phyloP scores from a whole-genome alignment of 129 eudicot species.

The Flaveria sonorensis region DNA sequence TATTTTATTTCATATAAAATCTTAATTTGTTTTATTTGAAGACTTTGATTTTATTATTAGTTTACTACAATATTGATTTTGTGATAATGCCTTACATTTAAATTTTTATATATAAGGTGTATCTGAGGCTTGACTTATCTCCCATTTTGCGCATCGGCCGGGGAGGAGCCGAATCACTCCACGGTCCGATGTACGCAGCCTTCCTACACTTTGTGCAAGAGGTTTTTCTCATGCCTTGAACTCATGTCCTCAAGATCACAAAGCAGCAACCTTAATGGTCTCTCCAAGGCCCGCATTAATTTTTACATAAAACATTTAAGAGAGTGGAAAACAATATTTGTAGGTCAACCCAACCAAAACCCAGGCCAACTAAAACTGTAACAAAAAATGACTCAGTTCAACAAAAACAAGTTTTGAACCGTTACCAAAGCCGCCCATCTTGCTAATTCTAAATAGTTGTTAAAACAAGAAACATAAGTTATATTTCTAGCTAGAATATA shows the following conservation, averaged over 20 bases:
- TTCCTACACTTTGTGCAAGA: too few relatives aligned
- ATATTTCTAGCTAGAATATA: neutral
- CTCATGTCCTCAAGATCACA: too few relatives aligned
- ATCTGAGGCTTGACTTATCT: too few relatives aligned
- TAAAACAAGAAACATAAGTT: neutral
- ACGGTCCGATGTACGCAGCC: too few relatives aligned
- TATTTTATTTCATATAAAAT: neutral
- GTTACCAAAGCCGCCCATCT: neutral
- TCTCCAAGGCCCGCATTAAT: too few relatives aligned
- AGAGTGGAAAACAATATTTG: neutral
- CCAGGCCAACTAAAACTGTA: neutral
- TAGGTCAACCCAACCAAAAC: neutral
- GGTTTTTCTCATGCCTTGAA: too few relatives aligned
- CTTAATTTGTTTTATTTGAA: neutral
- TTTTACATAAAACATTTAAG: neutral
- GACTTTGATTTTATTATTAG: neutral
- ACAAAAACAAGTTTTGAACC: neutral
- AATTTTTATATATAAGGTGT: neutral
- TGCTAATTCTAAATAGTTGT: neutral
- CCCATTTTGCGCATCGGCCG: too few relatives aligned
- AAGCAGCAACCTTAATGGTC: too few relatives aligned
- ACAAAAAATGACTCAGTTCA: neutral
- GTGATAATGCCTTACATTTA: neutral
- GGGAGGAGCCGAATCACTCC: too few relatives aligned
- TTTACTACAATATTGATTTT: neutral